phyloP scores from a whole-genome alignment of 225 moss, liverwort and hornwort species.

The Asterella californica region DNA sequence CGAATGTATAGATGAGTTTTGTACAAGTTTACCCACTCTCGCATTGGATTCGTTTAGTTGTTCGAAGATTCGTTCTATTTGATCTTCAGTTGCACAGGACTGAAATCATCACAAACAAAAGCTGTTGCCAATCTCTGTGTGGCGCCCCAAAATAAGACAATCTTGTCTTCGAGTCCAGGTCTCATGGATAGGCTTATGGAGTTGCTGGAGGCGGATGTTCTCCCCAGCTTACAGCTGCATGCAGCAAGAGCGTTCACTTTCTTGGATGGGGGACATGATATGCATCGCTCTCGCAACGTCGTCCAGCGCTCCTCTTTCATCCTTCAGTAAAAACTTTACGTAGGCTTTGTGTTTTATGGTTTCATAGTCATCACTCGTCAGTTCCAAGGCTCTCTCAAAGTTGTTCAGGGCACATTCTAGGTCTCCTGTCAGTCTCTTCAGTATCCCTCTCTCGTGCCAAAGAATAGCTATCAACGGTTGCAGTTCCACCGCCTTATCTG shows the following conservation, averaged over 20 bases:
- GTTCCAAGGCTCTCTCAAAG: conserved; percentile 28
- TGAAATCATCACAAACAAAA: too few species aligned
- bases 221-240: conserved; percentile 17
- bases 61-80: too few species aligned
- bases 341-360: conserved; percentile 29
- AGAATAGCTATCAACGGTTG: conserved; percentile 24
- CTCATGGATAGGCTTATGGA: conserved; percentile 9
- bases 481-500: conserved; percentile 31
- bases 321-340: conserved; percentile 28
- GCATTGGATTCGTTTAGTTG: too few species aligned
- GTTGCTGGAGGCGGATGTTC: conserved; percentile 5
- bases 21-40: too few species aligned
- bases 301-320: conserved; percentile 28
- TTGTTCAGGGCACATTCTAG: conserved; percentile 29
- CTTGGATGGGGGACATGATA: conserved; percentile 9
- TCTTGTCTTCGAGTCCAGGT: background rate
- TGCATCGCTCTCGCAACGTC: conserved; percentile 30
- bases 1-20: too few species aligned
- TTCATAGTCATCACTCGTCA: conserved; percentile 32
- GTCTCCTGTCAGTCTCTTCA: conserved; percentile 23
- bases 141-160: background rate
- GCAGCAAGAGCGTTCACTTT: conserved; percentile 21
- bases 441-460: conserved; percentile 38
- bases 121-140: conserved; percentile 20
- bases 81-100: too few species aligned